phyloP scores from a whole-genome alignment of 2,329 filamentous ascomycete genomes.

The Domatiomyces catenatus region DNA sequence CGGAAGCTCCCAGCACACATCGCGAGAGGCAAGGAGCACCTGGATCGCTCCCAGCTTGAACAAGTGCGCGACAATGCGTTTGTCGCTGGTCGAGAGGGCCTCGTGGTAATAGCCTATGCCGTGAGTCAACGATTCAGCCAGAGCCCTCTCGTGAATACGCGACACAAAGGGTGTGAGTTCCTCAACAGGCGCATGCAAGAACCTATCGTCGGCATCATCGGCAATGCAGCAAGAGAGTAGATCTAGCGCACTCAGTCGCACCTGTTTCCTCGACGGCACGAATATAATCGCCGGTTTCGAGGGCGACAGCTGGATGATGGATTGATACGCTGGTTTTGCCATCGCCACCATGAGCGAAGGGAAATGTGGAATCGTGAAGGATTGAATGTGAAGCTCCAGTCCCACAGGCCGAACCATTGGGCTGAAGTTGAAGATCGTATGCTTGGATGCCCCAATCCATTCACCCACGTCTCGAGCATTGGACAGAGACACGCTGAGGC shows the following conservation, averaged over 20 bases:
- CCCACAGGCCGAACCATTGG: slow-evolving; percentile 79
- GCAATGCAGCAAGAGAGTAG: slow-evolving; percentile 73
- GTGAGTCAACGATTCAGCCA: slow-evolving; percentile 80
- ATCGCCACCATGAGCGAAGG: slow-evolving; percentile 97
- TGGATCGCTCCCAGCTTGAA: slow-evolving; percentile 83
- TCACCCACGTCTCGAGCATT: slow-evolving; percentile 91
- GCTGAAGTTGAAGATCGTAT: slow-evolving; percentile 98
- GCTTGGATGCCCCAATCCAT: slow-evolving; percentile 95
- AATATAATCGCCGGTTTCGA: slow-evolving; percentile 86
- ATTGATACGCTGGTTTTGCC: slow-evolving; percentile 83
- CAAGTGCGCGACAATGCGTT: slow-evolving; percentile 82
- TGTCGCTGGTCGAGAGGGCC: slow-evolving; percentile 74
- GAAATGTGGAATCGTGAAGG: slow-evolving; percentile 90
- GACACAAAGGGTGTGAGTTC: slow-evolving; percentile 71
- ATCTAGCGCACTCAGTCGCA: slow-evolving; percentile 71
- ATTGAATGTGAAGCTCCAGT: slow-evolving; percentile 85
- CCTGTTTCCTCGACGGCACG: slow-evolving; percentile 85
- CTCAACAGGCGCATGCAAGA: slow-evolving; percentile 68
- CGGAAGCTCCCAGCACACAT: slow-evolving; percentile 92
- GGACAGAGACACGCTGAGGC: slow-evolving; percentile 76
- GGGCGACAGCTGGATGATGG: slow-evolving; percentile 72
- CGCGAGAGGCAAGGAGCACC: slow-evolving; percentile 63
- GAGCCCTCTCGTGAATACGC: slow-evolving; percentile 67
- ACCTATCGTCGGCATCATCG: slow-evolving; percentile 84
- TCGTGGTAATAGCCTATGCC: slow-evolving; percentile 97